Evolutionary conservation across 805 yeast species (phyloP).

Genomic region (Candida incommunis): DNA sequence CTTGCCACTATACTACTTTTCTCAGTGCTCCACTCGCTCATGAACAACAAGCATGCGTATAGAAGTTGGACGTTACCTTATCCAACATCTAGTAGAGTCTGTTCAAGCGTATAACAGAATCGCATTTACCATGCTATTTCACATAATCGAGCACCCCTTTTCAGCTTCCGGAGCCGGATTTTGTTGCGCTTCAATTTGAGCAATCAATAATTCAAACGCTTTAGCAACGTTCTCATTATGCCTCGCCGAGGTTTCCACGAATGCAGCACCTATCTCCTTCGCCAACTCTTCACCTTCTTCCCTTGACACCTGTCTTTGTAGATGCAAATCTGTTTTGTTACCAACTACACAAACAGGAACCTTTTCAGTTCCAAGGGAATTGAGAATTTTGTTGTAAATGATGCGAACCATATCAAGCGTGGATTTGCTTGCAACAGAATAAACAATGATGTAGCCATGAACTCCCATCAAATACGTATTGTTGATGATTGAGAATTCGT

Average conservation of each 20-base stretch:
- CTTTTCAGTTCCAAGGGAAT: conserved; percentile 40
- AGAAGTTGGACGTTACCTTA: no score
- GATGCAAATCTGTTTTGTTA: conserved; percentile 56
- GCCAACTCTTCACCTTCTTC: conserved; percentile 54
- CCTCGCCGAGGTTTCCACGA: conserved; percentile 75
- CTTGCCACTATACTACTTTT: no score
- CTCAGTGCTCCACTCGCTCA: no score
- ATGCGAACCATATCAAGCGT: conserved; percentile 65
- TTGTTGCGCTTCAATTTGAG: conserved; percentile 48
- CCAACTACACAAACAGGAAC: conserved; percentile 75
- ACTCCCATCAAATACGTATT: conserved; percentile 68
- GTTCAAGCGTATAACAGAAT: no score
- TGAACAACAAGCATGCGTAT: no score
- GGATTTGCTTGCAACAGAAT: conserved; percentile 64
- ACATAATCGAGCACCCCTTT: conserved; percentile 39
- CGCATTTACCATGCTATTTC: no score
- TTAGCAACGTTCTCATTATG: conserved; percentile 53
- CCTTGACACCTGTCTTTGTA: conserved; percentile 42
- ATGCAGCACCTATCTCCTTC: conserved; percentile 49
- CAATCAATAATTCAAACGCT: conserved; percentile 47
- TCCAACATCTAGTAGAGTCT: no score
- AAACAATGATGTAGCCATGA: conserved; percentile 72
- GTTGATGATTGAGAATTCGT: conserved; percentile 68
- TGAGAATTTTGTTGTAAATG: conserved; percentile 72
- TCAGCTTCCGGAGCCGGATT: conserved; percentile 34